Conservation (phyloP, 768 basidiomycete species). For the Leucocoprinus leucothites region DNA sequence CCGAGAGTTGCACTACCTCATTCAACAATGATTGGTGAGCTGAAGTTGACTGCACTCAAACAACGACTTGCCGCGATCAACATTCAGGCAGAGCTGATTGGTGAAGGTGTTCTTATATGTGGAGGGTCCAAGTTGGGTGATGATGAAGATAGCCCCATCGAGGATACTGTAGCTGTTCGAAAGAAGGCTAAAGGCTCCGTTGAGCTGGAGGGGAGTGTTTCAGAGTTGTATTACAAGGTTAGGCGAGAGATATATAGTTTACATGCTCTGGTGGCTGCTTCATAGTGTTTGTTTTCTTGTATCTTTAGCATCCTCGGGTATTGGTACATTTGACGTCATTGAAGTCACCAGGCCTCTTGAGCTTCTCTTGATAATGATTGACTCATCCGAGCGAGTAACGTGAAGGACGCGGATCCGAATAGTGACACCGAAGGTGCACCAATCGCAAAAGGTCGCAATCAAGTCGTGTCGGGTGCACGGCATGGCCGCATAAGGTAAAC, state of each 20-base stretch:
- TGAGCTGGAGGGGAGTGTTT: conserved; percentile 87
- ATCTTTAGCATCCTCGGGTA: background rate
- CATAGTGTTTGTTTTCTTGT: background rate
- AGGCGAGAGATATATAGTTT: conserved; percentile 86
- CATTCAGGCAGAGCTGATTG: conserved; percentile 91
- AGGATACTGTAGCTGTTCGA: conserved; percentile 80
- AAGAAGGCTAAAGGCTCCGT: conserved; percentile 85
- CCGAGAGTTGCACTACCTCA: conserved; percentile 67
- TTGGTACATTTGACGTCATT: background rate
- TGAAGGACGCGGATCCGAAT: conserved; percentile 20
- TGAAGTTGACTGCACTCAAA: conserved; percentile 89
- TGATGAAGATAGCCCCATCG: conserved; percentile 38
- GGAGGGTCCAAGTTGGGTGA: conserved; percentile 49
- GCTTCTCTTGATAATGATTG: background rate
- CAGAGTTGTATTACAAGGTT: conserved; percentile 86
- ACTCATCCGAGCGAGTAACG: conserved; percentile 13
- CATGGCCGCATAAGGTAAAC: background rate
- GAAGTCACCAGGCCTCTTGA: no score
- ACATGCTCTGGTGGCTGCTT: conserved; percentile 72
- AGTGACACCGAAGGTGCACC: conserved; percentile 10
- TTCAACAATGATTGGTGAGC: conserved; percentile 96
- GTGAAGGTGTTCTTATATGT: conserved; percentile 94
- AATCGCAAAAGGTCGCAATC: conserved; percentile 17
- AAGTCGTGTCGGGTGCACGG: background rate
- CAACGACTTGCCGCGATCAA: conserved; percentile 69